phyloP scores from a whole-genome alignment of 1,284 basidiomycete species.

The Austroboletus olivaceoglutinosus region DNA sequence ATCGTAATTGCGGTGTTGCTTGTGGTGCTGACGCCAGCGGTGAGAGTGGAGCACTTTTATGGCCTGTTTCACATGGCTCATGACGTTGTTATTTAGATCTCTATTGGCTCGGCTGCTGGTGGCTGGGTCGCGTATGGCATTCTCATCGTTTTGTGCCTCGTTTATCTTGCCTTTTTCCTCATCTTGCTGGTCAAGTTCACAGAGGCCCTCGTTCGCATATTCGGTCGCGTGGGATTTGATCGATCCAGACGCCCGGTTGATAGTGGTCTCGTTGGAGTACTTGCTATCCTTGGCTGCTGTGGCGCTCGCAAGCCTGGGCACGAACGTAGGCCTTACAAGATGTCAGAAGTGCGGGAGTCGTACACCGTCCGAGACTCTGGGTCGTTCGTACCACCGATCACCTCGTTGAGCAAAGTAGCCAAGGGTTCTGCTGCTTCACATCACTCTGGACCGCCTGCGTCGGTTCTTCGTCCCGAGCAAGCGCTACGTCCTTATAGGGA shows the following conservation, averaged over 20 bases:
- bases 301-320: conserved; percentile 48
- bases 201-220: conserved; percentile 80
- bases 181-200: conserved; percentile 84
- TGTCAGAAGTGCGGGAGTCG: conserved; percentile 31
- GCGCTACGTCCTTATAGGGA: conserved; percentile 73
- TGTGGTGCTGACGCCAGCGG: conserved; percentile 84
- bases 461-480: conserved; percentile 74
- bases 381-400: conserved; percentile 44
- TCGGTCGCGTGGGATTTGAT: conserved; percentile 82
- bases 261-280: conserved; percentile 81
- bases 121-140: conserved; percentile 95
- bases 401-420: conserved; percentile 24
- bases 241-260: conserved; percentile 77
- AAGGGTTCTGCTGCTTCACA: conserved; percentile 30
- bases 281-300: conserved; percentile 73
- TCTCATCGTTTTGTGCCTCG: conserved; percentile 81
- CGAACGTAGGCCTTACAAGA: conserved; percentile 25
- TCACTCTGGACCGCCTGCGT: conserved; percentile 63
- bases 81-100: conserved; percentile 53
- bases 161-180: conserved; percentile 76
- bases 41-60: conserved; percentile 43
- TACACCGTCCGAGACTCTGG: conserved; percentile 35
- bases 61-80: conserved; percentile 9
- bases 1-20: conserved; percentile 88
- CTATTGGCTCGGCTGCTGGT: conserved; percentile 69